These are phyloP conservation scores for Russula ochroleuca DNA, from an alignment of 768 basidiomycete genomes.

Conservation along the genomic window DNA sequence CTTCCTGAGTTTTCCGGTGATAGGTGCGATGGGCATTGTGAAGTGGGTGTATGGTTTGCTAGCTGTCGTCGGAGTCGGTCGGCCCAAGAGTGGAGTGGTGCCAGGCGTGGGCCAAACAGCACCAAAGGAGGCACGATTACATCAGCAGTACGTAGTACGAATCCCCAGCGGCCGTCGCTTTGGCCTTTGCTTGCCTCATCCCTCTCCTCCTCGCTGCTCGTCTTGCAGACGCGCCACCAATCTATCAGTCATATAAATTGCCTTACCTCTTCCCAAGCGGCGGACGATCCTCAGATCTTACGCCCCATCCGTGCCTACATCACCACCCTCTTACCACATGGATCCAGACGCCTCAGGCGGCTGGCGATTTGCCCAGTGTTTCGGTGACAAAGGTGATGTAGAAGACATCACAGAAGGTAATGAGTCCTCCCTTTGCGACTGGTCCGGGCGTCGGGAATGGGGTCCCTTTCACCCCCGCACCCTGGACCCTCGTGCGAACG, in stretches of 20 bases:
- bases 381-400: conserved; percentile 99
- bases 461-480: conserved; percentile 12
- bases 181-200: conserved; percentile 17
- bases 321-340: conserved; percentile 45
- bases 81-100: not conserved
- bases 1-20: conserved; percentile 92
- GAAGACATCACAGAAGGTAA: conserved; percentile 99
- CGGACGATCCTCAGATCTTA: conserved; percentile 30
- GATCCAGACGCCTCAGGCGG: conserved; percentile 81
- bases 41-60: conserved; percentile 28
- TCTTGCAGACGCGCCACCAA: conserved; percentile 11
- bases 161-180: not conserved
- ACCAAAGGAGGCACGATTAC: conserved; percentile 30
- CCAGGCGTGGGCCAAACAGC: conserved; percentile 15
- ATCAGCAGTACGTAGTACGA: conserved; percentile 19
- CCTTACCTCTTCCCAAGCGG: not conserved
- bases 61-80: not conserved
- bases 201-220: not conserved
- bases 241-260: conserved; percentile 8
- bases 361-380: conserved; percentile 99
- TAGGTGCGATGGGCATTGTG: conserved; percentile 81
- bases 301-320: conserved; percentile 27
- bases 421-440: conserved; percentile 29
- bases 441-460: conserved; percentile 18
- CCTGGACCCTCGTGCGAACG: conserved; percentile 10